phyloP scores from a whole-genome alignment of 495 filamentous ascomycete genomes.

The Viridothelium virens region DNA sequence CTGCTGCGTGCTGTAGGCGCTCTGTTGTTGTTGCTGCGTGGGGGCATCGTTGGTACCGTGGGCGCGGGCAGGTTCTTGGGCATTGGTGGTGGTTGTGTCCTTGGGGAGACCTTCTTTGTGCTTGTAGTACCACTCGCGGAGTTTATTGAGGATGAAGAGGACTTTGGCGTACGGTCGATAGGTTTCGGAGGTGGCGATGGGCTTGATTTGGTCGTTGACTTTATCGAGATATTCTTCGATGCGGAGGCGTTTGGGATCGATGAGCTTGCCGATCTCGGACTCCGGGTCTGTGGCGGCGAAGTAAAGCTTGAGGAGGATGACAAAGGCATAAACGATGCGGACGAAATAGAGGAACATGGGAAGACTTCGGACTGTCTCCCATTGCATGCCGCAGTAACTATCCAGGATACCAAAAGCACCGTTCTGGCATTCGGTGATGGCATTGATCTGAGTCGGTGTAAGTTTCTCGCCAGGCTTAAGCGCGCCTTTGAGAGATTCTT shows the following conservation, averaged over 20 bases:
- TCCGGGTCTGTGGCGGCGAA: constrained; percentile 62
- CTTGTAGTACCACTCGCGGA: constrained; percentile 62
- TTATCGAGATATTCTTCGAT: constrained; percentile 67
- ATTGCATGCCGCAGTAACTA: constrained; percentile 53
- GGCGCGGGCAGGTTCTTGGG: neutral
- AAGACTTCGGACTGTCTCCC: constrained; percentile 56
- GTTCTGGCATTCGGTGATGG: constrained; percentile 61
- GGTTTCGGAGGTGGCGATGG: constrained; percentile 55
- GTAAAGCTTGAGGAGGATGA: constrained; percentile 85
- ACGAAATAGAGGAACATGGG: constrained; percentile 74
- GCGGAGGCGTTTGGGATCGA: constrained; percentile 63
- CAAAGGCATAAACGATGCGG: constrained; percentile 69
- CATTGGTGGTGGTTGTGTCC: constrained; percentile 2
- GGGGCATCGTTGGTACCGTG: neutral
- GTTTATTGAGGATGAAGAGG: constrained; percentile 61
- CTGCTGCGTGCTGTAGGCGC: neutral
- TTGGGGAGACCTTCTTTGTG: constrained; percentile 33
- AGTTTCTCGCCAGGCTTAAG: constrained; percentile 37
- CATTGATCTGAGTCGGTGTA: constrained; percentile 49
- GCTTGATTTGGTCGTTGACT: constrained; percentile 58
- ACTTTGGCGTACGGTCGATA: constrained; percentile 70
- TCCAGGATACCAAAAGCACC: constrained; percentile 70
- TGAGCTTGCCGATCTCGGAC: constrained; percentile 65
- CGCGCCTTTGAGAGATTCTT: constrained; percentile 40
- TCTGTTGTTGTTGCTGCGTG: neutral